Conservation (phyloP, 1,284 basidiomycete species). For the Fistulina hepatica region DNA sequence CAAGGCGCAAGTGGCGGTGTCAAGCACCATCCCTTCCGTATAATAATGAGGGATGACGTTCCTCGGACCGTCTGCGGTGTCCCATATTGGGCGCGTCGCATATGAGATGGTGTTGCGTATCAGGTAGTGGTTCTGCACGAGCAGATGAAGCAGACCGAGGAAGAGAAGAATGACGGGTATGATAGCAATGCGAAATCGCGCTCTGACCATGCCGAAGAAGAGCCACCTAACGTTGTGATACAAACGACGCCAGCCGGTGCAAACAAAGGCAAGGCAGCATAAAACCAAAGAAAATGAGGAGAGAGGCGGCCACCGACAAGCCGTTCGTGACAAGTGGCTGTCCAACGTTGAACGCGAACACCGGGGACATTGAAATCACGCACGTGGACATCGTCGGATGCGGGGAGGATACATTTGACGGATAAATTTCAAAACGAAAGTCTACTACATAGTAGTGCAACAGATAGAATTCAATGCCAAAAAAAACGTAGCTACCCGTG, state of each 20-base stretch:
- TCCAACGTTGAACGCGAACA: too few species aligned
- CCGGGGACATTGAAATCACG: too few species aligned
- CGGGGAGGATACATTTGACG: too few species aligned
- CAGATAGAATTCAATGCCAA: too few species aligned
- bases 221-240: background rate
- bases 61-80: constrained; percentile 38
- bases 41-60: constrained; percentile 43
- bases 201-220: constrained; percentile 4
- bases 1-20: constrained; percentile 35
- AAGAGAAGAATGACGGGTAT: constrained; percentile 21
- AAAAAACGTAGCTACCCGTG: too few species aligned
- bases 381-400: too few species aligned
- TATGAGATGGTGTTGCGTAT: constrained; percentile 42
- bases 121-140: constrained; percentile 33
- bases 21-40: constrained; percentile 38
- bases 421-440: too few species aligned
- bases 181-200: constrained; percentile 20
- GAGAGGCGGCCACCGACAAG: constrained; percentile 1
- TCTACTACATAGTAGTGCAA: too few species aligned
- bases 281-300: background rate
- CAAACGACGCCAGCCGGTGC: background rate
- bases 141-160: constrained; percentile 23
- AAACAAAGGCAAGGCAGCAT: background rate
- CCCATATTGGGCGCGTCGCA: constrained; percentile 56
- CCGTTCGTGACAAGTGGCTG: constrained; percentile 27